phyloP scores from a whole-genome alignment of 306 rosid genomes.

The Sphenostylis stenocarpa region DNA sequence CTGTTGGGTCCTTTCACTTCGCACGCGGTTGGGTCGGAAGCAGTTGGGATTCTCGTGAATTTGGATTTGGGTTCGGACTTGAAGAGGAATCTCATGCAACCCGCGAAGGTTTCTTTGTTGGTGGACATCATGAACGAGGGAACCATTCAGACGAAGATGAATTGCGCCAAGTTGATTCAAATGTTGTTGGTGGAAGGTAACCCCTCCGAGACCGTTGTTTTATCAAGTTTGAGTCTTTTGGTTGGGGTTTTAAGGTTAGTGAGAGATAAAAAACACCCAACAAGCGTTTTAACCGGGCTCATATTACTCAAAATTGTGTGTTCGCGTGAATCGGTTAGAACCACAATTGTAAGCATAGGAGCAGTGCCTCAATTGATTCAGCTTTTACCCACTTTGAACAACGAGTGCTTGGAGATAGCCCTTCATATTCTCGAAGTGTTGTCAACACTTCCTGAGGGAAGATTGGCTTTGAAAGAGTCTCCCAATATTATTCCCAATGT shows the following conservation, averaged over 20 bases:
- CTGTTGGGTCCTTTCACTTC: slow-evolving; percentile 79
- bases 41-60: slow-evolving; percentile 65
- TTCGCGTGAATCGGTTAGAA: slow-evolving; percentile 46
- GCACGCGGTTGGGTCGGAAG: slow-evolving; percentile 79
- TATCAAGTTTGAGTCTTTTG: slow-evolving; percentile 68
- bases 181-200: slow-evolving; percentile 45
- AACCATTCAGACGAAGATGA: slow-evolving; percentile 71
- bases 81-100: slow-evolving; percentile 53
- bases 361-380: slow-evolving; percentile 63
- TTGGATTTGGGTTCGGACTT: slow-evolving; percentile 51
- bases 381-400: slow-evolving; percentile 51
- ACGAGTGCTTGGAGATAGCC: slow-evolving; percentile 61
- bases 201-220: slow-evolving; percentile 34
- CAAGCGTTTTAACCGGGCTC: slow-evolving; percentile 61
- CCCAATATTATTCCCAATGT: slow-evolving; percentile 57
- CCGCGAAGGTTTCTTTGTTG: slow-evolving; percentile 66
- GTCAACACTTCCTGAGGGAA: slow-evolving; percentile 64
- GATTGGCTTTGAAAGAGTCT: slow-evolving; percentile 69
- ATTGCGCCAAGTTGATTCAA: slow-evolving; percentile 66
- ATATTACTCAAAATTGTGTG: slow-evolving; percentile 52
- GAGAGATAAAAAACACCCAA: slow-evolving; percentile 62
- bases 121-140: slow-evolving; percentile 87
- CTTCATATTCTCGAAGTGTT: slow-evolving; percentile 55
- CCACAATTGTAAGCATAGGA: slow-evolving; percentile 62
- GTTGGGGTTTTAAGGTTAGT: slow-evolving; percentile 70